Base-by-base conservation (phyloP, 2,329 filamentous ascomycete genomes). In the Cryoendolithus antarcticus region DNA sequence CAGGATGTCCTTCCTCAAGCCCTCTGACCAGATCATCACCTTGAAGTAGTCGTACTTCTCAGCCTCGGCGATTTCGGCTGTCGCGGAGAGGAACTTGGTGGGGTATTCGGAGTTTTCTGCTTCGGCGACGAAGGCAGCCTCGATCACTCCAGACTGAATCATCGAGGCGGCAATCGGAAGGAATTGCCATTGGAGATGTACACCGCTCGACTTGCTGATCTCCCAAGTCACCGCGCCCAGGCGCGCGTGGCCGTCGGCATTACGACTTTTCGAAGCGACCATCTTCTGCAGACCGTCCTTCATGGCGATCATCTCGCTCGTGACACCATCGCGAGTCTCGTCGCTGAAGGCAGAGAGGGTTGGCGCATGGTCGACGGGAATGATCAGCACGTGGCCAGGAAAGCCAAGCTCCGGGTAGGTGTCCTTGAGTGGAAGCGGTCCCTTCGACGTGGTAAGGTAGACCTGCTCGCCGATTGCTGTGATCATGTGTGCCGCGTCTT, bases 171-270 rank as follows among this genome's bases (percentile, higher is more conserved):
- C 74, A 1, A 93, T 68, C 1, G 91, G 86, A 24, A 96, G 65
- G 49, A 93, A 82, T 61, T 98, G 93, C 91, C 88, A 95, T 55
- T 96, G 89, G 1, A 80, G 72, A 57, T 98, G 91, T 40, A 96
- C 78, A 39, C 91, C 86, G 37, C 74, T 74, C 4, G 70, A 70
- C 37, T 86, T 80, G 56, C 80, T 89, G 52, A 98, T 88, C 62
- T 96, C 91, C 77, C 86, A 98, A 0, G 86, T 91, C 1, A 96
- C 82, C 2, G 79, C 75, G 10, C 89, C 91, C 1, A 95, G 75
- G 46, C 72, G 72, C 45, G 72, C 59, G 9, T 50, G 55, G 32
- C 64, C 54, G 64, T 59, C 41, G 66, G 69, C 43, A 59, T 60
- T 13, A 60, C 63, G n/a, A 13, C 51, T 47, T 35, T 51, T 50